Conservation (phyloP, 1,284 basidiomycete genomes). For the Exsudoporus floridanus region DNA sequence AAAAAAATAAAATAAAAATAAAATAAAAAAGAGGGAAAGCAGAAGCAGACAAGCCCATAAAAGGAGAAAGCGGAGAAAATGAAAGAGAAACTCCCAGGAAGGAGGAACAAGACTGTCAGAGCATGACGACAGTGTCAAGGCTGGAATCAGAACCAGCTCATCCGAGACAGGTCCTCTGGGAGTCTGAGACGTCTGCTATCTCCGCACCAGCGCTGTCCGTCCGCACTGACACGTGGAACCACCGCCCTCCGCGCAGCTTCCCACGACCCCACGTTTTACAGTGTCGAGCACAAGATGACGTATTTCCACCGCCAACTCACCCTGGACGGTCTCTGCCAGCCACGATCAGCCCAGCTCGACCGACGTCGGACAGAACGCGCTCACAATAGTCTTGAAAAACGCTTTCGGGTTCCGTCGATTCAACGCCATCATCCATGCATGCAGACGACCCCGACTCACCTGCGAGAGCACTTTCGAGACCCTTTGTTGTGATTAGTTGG, state of each 20-base stretch:
- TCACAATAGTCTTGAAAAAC: constrained; percentile 19
- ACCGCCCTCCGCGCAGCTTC: constrained; percentile 32
- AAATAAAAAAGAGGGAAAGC: constrained; percentile 8
- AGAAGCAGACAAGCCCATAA: constrained; percentile 17
- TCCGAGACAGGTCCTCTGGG: constrained; percentile 28
- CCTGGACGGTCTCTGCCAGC: constrained; percentile 8
- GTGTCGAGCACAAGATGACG: constrained; percentile 41
- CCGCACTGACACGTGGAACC: constrained; percentile 16
- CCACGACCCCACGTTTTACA: constrained; percentile 62
- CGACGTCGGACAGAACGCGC: constrained; percentile 4
- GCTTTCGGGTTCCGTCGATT: constrained; percentile 14
- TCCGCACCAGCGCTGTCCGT: constrained; percentile 9
- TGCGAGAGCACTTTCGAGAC: constrained; percentile 8
- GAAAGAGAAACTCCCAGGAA: constrained; percentile 11
- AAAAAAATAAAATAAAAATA: constrained; percentile 2
- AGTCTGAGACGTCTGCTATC: constrained; percentile 25
- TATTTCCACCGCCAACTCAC: constrained; percentile 30
- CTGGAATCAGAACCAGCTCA: constrained; percentile 22
- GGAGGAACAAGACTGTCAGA: constrained; percentile 14
- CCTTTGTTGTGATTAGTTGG: constrained; percentile 23
- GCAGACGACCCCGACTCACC: constrained; percentile 20
- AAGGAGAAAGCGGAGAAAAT: constrained; percentile 3
- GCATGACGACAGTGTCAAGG: constrained; percentile 21
- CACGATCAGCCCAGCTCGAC: constrained; percentile 4
- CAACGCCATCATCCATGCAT: constrained; percentile 1